Evolutionary conservation across 2,329 filamentous ascomycete genomes (phyloP), one percentile per base, ranked within the genome.

Genomic region (Sarocladium kiliense): DNA sequence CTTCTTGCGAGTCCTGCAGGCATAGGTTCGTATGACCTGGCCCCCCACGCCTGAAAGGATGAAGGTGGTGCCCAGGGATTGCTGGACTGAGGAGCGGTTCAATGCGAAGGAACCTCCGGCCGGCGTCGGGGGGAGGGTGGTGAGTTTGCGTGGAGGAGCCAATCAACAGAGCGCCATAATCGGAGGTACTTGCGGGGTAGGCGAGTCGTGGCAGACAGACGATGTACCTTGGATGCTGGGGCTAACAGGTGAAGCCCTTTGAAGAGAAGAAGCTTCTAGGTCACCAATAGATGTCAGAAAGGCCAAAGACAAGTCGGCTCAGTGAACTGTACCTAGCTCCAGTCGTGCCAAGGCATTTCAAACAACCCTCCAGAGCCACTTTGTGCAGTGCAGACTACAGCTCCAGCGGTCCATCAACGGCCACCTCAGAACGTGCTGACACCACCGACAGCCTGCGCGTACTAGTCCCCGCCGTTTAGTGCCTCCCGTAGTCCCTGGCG

Each of bases 141-240:
- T 23, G 30, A 51, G 47, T 51, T 36, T 32, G 47, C 27, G 47
- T 51, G 47, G 47, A 36, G 27, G 19, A 16, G 21, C 50, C 34
- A 53, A 53, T 53, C 32, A 27, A n/a, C 10, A n/a, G 3, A n/a
- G 23, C 21, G 19, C 50, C 50, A 34, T 27, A 34, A 53, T 53
- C 50, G 50, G 50, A 53, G 50, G 50, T 39, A 53, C 50, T 27
- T 53, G 50, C 32, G 32, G 32, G 19, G 50, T 41, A 7, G 10
- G 50, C 50, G 3, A 26, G 7, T 41, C 16, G 9, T 26, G 11
- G 50, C 23, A n/a, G n/a, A 9, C 18, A 21, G 34, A 19, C 16
- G 11, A 53, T 30, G 50, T 53, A 53, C 50, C 50, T 21, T 25
- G 21, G 18, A 9, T 23, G 21, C 3, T 26, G 19, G 30, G 27